These are phyloP conservation scores for Nakazawaea molendinolei DNA, from an alignment of 805 yeast species.

Conservation along the genomic window DNA sequence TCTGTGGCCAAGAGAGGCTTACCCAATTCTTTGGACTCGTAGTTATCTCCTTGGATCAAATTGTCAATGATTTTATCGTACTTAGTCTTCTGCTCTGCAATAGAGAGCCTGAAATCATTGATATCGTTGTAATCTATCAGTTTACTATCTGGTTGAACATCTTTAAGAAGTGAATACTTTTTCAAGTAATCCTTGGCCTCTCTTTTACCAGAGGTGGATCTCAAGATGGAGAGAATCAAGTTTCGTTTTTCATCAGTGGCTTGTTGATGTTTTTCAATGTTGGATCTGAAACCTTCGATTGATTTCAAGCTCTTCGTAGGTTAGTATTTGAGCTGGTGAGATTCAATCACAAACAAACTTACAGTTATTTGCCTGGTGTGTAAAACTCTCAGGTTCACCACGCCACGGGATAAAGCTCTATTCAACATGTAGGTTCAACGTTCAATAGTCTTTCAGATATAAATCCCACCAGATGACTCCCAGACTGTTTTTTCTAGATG, in stretches of 20 bases:
- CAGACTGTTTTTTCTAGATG: no score
- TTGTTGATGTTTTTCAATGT: slow-evolving; percentile 19
- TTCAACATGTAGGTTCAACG: neutral
- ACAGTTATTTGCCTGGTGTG: no score
- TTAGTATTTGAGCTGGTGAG: neutral
- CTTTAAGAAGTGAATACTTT: slow-evolving; percentile 50
- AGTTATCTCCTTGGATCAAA: slow-evolving; percentile 13
- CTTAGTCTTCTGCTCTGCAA: slow-evolving; percentile 20
- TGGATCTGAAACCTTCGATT: slow-evolving; percentile 19
- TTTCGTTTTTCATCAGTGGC: slow-evolving; percentile 51
- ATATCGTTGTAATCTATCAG: slow-evolving; percentile 23
- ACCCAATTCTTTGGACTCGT: slow-evolving; percentile 12
- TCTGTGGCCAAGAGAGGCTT: no score
- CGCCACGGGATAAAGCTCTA: neutral
- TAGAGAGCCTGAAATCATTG: slow-evolving; percentile 5
- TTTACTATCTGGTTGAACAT: slow-evolving; percentile 19
- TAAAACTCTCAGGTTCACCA: no score
- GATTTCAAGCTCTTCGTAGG: slow-evolving; percentile 4
- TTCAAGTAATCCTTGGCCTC: slow-evolving; percentile 79
- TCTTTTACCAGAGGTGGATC: slow-evolving; percentile 88
- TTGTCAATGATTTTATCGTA: slow-evolving; percentile 27
- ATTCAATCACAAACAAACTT: neutral
- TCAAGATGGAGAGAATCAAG: slow-evolving; percentile 74
- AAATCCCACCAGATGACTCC: no score
- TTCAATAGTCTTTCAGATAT: no score